Percentiles rank a stretch among this genome's conserved stretches.
These are phyloP conservation scores for Alternaria arborescens DNA, from an alignment of 2,329 filamentous ascomycete species.

Conservation along the genomic window DNA sequence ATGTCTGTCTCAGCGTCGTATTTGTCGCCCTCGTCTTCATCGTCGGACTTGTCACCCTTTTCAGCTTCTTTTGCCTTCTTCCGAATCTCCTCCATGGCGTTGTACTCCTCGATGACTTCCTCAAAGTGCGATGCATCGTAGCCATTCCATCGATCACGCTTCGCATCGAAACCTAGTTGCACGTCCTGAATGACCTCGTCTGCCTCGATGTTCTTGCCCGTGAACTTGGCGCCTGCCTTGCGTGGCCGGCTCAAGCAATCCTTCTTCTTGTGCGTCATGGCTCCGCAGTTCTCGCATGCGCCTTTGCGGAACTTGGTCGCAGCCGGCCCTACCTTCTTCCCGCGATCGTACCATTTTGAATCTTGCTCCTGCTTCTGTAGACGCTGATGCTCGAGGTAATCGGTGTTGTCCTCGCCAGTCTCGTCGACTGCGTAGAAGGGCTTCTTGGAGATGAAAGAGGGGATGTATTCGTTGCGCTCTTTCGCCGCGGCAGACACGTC, in stretches of 20 bases:
- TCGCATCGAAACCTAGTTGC: conserved; percentile 92
- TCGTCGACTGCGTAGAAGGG: conserved; percentile 93
- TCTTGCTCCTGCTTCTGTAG: conserved; percentile 74
- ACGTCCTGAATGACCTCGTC: conserved; percentile 89
- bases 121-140: conserved; percentile 90
- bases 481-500: conserved; percentile 69
- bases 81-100: conserved; percentile 81
- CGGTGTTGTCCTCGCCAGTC: conserved; percentile 68
- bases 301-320: conserved; percentile 98
- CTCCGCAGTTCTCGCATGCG: conserved; percentile 97
- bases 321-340: conserved; percentile 81
- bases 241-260: conserved; percentile 90
- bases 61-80: conserved; percentile 54
- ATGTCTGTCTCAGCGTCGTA: conserved; percentile 98
- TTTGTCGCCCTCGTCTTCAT: conserved; percentile 64
- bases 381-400: conserved; percentile 97
- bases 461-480: conserved; percentile 97
- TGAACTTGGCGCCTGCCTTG: conserved; percentile 90
- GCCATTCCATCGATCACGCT: conserved; percentile 98
- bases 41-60: conserved; percentile 55
- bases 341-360: conserved; percentile 92
- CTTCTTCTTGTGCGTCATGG: conserved; percentile 95
- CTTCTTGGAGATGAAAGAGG: conserved; percentile 95
- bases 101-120: conserved; percentile 87
- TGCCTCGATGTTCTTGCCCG: conserved; percentile 90